phyloP scores from a whole-genome alignment of 176 grass and related monocot genomes.

The Oryza glaberrima region DNA sequence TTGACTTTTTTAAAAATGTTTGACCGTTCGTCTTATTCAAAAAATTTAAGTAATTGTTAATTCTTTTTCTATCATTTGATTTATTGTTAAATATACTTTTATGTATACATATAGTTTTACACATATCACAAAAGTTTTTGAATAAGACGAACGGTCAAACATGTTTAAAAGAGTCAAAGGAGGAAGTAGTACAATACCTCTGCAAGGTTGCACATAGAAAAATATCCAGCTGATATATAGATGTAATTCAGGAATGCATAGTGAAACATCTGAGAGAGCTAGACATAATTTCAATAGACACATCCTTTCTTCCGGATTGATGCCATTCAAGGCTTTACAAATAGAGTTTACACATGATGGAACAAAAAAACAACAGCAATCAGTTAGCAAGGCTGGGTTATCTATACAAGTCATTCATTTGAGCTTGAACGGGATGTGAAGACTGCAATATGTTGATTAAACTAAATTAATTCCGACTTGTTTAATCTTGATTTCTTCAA shows the following conservation, averaged over 20 bases:
- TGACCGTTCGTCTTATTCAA: no score
- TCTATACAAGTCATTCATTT: conserved; percentile 10
- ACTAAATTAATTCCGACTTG: not conserved
- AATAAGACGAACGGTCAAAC: no score
- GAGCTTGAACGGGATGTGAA: not conserved
- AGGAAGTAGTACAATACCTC: no score
- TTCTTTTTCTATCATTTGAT: no score
- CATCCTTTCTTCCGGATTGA: not conserved
- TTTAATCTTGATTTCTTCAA: not conserved
- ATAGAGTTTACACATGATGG: not conserved
- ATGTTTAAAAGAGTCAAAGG: no score
- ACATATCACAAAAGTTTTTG: no score
- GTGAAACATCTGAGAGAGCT: not conserved
- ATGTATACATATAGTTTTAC: no score
- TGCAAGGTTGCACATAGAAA: not conserved
- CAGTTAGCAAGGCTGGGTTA: conserved; percentile 25
- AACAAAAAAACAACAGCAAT: not conserved
- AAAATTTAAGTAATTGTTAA: no score
- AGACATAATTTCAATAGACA: not conserved
- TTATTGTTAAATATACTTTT: no score
- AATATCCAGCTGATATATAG: not conserved
- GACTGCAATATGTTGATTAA: not conserved
- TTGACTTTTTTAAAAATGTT: no score
- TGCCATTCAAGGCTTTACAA: not conserved
- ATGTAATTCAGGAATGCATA: not conserved